Percentiles rank a stretch among this genome's conserved stretches.
Conservation (phyloP, 1,284 basidiomycete genomes). For the Sphaerobolus stellatus region DNA sequence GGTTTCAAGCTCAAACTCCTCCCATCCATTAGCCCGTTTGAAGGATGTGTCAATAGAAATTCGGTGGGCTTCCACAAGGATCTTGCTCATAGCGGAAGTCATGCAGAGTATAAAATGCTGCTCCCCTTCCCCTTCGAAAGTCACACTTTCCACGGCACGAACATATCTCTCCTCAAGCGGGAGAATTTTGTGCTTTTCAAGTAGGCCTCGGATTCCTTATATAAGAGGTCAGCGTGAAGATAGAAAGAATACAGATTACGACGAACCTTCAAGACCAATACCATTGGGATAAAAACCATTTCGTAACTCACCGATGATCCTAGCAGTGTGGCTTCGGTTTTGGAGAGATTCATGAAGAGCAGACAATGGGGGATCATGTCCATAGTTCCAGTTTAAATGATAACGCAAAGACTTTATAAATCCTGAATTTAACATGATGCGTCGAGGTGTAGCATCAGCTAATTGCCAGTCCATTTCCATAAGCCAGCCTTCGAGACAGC, state of each 20-base stretch:
- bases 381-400: slow-evolving; percentile 15
- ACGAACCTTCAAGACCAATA: slow-evolving; percentile 26
- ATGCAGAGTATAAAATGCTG: slow-evolving; percentile 22
- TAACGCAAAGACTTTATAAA: slow-evolving; percentile 20
- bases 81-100: slow-evolving; percentile 19
- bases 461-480: slow-evolving; percentile 21
- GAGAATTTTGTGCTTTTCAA: background rate
- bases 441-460: slow-evolving; percentile 27
- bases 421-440: slow-evolving; percentile 20
- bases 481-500: slow-evolving; percentile 10
- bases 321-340: slow-evolving; percentile 23
- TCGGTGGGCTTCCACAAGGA: slow-evolving; percentile 17
- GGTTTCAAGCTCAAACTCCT: slow-evolving; percentile 27
- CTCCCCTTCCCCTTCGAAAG: background rate
- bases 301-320: slow-evolving; percentile 19
- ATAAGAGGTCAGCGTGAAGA: background rate
- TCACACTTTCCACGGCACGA: slow-evolving; percentile 3
- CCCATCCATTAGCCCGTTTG: slow-evolving; percentile 22
- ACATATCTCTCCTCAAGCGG: slow-evolving; percentile 15
- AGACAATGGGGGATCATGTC: slow-evolving; percentile 4
- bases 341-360: slow-evolving; percentile 27
- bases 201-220: background rate
- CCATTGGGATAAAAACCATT: slow-evolving; percentile 17
- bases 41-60: slow-evolving; percentile 27
- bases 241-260: background rate